These are phyloP conservation scores for Nitzschia palea DNA, from an alignment of 108 stramenopile species.

Conservation along the genomic window DNA sequence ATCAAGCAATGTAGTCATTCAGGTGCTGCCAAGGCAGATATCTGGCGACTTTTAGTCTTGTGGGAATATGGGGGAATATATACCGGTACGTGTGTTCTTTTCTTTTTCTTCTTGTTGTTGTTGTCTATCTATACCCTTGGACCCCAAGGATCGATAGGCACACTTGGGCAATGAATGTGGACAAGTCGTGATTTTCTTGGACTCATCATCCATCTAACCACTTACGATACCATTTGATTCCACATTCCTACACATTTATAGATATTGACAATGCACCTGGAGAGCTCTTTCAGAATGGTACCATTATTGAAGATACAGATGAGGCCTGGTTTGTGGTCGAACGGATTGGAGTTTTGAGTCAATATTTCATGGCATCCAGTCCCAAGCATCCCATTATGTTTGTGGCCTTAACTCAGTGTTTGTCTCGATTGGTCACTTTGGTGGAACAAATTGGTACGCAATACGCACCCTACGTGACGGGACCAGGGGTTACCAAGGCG, in stretches of 20 bases:
- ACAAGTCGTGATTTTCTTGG: too few species aligned
- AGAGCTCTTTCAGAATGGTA: conserved; percentile 13
- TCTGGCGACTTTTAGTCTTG: conserved; percentile 27
- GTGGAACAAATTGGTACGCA: conserved; percentile 15
- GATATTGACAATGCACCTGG: conserved; percentile 59
- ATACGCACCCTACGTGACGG: conserved; percentile 28
- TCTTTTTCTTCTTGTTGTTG: too few species aligned
- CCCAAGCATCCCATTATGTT: conserved; percentile 64
- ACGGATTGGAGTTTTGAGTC: conserved; percentile 38
- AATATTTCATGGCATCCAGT: conserved; percentile 64
- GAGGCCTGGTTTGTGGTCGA: conserved; percentile 63
- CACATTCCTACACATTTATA: too few species aligned
- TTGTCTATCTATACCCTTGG: too few species aligned
- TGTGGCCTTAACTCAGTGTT: background rate
- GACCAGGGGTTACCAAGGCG: conserved; percentile 28
- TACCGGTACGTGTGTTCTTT: conserved; percentile 1
- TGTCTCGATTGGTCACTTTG: background rate
- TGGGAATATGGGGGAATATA: conserved; percentile 28
- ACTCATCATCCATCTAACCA: too few species aligned
- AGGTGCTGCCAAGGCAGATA: conserved; percentile 39
- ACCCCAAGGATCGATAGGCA: too few species aligned
- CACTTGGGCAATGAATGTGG: too few species aligned
- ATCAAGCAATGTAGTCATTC: conserved; percentile 22
- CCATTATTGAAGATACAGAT: conserved; percentile 32
- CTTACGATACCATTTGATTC: too few species aligned